These are phyloP conservation scores for Paspalum vaginatum DNA, from an alignment of 176 grass and related monocot genomes.

Conservation along the genomic window DNA sequence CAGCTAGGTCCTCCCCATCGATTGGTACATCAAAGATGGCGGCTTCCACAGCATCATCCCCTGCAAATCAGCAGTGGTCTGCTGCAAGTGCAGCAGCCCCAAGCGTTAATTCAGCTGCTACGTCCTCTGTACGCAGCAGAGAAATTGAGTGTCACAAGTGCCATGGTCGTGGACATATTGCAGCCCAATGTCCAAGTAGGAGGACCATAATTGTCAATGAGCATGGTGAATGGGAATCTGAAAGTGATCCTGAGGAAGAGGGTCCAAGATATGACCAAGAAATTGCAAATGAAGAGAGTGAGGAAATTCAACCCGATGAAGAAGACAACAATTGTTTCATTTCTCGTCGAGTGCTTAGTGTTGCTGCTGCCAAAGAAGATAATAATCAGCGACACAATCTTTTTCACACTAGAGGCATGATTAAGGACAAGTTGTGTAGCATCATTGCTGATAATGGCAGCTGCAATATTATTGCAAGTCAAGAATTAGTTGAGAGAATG, in stretches of 20 bases:
- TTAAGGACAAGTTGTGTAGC: background rate
- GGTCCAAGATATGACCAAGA: background rate
- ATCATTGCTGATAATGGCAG: constrained; percentile 2
- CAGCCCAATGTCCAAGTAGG: too few relatives aligned
- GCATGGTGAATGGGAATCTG: background rate
- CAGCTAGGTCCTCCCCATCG: background rate
- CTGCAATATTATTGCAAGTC: background rate
- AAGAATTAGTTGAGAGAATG: background rate
- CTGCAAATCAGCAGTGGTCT: background rate
- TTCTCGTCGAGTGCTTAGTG: background rate
- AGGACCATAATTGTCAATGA: background rate
- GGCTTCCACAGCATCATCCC: background rate
- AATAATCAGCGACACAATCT: background rate
- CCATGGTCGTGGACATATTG: background rate
- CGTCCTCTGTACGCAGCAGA: background rate
- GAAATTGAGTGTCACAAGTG: background rate
- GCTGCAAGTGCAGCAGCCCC: background rate
- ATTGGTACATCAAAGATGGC: background rate
- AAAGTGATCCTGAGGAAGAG: background rate
- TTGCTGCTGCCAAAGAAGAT: background rate
- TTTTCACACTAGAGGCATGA: background rate
- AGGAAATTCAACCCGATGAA: background rate
- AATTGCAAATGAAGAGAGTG: background rate
- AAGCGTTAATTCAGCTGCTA: background rate
- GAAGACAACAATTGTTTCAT: constrained; percentile 6